These are phyloP conservation scores for Coix lacrymajobi DNA, from an alignment of 176 grass and related monocot genomes.

Conservation along the genomic window DNA sequence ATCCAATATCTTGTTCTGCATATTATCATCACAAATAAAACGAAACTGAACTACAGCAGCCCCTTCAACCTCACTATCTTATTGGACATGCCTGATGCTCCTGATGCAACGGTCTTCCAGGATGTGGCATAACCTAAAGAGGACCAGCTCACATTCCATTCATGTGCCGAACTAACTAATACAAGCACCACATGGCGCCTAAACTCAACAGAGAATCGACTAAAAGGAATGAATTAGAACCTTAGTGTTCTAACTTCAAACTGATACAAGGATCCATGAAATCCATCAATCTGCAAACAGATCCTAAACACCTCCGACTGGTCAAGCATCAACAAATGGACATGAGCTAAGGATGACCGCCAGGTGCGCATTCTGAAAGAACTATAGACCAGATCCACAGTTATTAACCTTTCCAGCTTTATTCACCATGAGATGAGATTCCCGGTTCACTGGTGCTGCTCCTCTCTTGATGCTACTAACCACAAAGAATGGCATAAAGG, in stretches of 20 bases:
- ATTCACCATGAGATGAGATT: conserved; percentile 28
- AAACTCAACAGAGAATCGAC: conserved; percentile 8
- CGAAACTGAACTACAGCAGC: neutral
- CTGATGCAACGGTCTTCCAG: neutral
- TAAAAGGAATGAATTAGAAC: conserved; percentile 42
- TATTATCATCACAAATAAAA: neutral
- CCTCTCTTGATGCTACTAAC: conserved; percentile 14
- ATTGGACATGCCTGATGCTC: neutral
- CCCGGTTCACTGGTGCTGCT: conserved; percentile 12
- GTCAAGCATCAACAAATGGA: conserved; percentile 49
- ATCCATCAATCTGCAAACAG: conserved; percentile 37
- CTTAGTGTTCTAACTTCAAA: conserved; percentile 14
- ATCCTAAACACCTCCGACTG: conserved; percentile 70
- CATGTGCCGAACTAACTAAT: conserved; percentile 23
- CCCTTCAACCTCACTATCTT: conserved; percentile 3
- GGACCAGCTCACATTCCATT: conserved; percentile 21
- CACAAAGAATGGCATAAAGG: conserved; percentile 11
- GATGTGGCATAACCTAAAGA: conserved; percentile 20
- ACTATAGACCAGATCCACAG: conserved; percentile 29
- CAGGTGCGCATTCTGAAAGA: conserved; percentile 60
- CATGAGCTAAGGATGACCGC: conserved; percentile 48
- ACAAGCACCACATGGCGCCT: neutral
- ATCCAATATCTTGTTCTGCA: neutral
- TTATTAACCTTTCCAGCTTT: conserved; percentile 27
- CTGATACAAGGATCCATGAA: conserved; percentile 36